Conservation (phyloP, 495 filamentous ascomycete genomes). For the Tuber magnatum region DNA sequence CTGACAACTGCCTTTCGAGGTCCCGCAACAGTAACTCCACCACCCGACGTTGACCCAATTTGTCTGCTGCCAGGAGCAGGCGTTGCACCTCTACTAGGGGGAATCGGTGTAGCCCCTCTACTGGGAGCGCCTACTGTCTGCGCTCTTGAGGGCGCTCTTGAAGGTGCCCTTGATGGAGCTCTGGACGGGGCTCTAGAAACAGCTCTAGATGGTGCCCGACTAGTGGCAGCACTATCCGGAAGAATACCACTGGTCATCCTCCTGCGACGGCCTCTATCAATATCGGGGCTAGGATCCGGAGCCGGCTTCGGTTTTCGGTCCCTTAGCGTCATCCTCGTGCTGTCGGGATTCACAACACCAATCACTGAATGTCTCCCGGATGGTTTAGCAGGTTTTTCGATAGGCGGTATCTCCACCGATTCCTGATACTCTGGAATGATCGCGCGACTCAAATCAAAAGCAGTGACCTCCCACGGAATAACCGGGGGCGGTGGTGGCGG, state of each 20-base stretch:
- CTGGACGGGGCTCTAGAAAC: neutral
- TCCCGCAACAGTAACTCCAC: slow-evolving; percentile 22
- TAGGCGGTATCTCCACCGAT: slow-evolving; percentile 41
- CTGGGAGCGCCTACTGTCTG: slow-evolving; percentile 9
- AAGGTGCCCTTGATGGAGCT: slow-evolving; percentile 2
- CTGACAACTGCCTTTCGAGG: slow-evolving; percentile 19
- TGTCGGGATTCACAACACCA: slow-evolving; percentile 44
- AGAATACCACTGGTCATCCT: slow-evolving; percentile 22
- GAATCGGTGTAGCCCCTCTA: slow-evolving; percentile 20
- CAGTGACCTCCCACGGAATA: slow-evolving; percentile 76
- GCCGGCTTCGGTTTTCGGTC: slow-evolving; percentile 57
- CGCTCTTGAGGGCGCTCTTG: neutral
- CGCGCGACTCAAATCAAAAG: slow-evolving; percentile 70
- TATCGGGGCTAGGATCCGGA: slow-evolving; percentile 14
- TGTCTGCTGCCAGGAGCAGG: slow-evolving; percentile 16
- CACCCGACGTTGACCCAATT: slow-evolving; percentile 11
- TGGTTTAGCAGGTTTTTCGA: slow-evolving; percentile 58
- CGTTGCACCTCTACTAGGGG: slow-evolving; percentile 20
- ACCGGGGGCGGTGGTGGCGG: slow-evolving; percentile 55
- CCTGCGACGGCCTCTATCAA: slow-evolving; percentile 22
- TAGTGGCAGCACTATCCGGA: slow-evolving; percentile 14
- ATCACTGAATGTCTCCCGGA: slow-evolving; percentile 49
- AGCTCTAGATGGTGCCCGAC: slow-evolving; percentile 28
- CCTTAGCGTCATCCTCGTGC: slow-evolving; percentile 63
- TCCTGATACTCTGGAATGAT: slow-evolving; percentile 58